phyloP scores from a whole-genome alignment of 23 red algal species.

The Gracilariopsis chorda region DNA sequence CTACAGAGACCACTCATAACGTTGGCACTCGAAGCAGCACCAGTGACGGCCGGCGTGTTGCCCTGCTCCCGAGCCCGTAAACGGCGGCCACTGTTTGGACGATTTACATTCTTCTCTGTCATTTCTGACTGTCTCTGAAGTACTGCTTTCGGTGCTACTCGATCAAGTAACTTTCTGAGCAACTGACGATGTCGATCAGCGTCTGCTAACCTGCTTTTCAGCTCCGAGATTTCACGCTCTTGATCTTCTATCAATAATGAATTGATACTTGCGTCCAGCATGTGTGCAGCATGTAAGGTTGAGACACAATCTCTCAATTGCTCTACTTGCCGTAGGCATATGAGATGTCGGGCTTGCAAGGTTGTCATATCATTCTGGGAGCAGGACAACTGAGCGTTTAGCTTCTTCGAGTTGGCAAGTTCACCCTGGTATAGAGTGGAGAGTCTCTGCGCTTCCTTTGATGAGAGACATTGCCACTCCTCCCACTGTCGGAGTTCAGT shows the following conservation, averaged over 20 bases:
- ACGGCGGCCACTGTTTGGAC: not conserved
- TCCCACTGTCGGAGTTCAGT: not conserved
- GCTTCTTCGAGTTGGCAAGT: not conserved
- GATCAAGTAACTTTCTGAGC: not conserved
- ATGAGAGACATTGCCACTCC: not conserved
- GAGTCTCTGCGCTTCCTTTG: not conserved
- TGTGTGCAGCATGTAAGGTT: slow-evolving; percentile 29
- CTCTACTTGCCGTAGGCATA: not conserved
- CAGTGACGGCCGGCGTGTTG: not conserved
- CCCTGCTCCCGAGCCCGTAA: not conserved
- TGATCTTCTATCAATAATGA: slow-evolving; percentile 32
- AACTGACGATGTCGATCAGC: slow-evolving; percentile 11
- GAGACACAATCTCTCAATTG: slow-evolving; percentile 43
- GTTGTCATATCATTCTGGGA: not conserved
- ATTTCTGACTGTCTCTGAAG: not conserved
- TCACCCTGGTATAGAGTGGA: not conserved
- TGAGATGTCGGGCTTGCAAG: not conserved
- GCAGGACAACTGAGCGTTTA: not conserved
- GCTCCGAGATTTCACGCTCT: slow-evolving; percentile 15
- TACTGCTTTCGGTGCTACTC: not conserved
- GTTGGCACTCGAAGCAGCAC: not conserved
- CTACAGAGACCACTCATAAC: not conserved
- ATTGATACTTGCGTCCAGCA: slow-evolving; percentile 21
- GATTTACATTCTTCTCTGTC: not conserved
- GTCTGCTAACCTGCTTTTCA: not conserved